Conservation (phyloP, 257 asterid species). For the Paraleonurus japonicus region DNA sequence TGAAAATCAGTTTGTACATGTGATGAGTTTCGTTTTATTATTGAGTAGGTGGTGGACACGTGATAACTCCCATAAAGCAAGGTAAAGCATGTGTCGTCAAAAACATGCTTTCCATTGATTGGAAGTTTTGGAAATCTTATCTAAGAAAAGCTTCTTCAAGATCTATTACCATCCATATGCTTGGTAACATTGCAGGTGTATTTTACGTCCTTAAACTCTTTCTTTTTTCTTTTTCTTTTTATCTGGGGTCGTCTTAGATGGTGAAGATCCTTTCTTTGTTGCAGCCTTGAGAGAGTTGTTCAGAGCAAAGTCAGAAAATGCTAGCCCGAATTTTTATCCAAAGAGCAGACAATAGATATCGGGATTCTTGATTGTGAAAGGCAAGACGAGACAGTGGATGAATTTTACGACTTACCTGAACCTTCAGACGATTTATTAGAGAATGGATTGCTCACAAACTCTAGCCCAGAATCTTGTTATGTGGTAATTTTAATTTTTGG, state of each 20-base stretch:
- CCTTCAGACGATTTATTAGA: slow-evolving; percentile 51
- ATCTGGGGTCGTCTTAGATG: neutral
- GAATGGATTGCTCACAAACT: slow-evolving; percentile 37
- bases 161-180: slow-evolving; percentile 72
- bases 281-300: slow-evolving; percentile 80
- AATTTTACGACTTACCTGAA: slow-evolving; percentile 80
- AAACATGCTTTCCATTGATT: slow-evolving; percentile 87
- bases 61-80: slow-evolving; percentile 64
- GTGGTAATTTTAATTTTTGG: slow-evolving; percentile 38
- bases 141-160: slow-evolving; percentile 56
- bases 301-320: slow-evolving; percentile 53
- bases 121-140: slow-evolving; percentile 83
- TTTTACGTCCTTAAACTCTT: neutral
- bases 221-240: neutral
- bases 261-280: slow-evolving; percentile 11
- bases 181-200: slow-evolving; percentile 81
- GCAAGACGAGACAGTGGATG: slow-evolving; percentile 47
- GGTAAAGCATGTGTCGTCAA: slow-evolving; percentile 70
- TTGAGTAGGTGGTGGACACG: slow-evolving; percentile 81
- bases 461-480: slow-evolving; percentile 39
- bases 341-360: slow-evolving; percentile 46
- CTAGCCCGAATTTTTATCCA: slow-evolving; percentile 34
- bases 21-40: neutral
- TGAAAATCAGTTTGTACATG: neutral
- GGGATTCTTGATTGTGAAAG: slow-evolving; percentile 33